Base-by-base conservation (phyloP, 495 filamentous ascomycete species). In the Neurospora hispaniola region DNA sequence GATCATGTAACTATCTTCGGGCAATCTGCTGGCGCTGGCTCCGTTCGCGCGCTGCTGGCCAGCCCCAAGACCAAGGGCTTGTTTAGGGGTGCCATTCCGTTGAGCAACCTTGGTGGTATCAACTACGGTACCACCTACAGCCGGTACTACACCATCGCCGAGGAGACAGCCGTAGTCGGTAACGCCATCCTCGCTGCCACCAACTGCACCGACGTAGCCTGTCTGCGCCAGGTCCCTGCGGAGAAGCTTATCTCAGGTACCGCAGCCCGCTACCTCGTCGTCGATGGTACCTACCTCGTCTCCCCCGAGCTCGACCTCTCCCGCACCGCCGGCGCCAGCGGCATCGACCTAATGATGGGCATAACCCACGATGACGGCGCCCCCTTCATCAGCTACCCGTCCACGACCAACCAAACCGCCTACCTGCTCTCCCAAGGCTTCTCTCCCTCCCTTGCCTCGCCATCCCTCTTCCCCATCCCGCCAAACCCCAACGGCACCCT, bases 1-100 rank as follows among this genome's bases (percentile, higher is more conserved):
- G 79, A 85, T 31, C 84, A 86, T 72, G 86, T 92, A 69, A 91
- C 89, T 77, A 75, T 86, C 80, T 80, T 87, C 69, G 88, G 88
- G 9, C 85, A 88, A 76, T 85, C 82, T 18, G 88, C 88, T 23
- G 88, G 88, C 42, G 86, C 85, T 14, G 86, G 77, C 23, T 85
- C 82, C 39, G 86, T 88, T 0, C 80, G 86, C 27, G 87, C 86
- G 12, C 74, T 89, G 70, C 81, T 88, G 69, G 87, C 85, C 44
- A 85, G 83, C 16, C 86, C 86, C 12, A 84, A 84, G 73, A 81
- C 86, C 1, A 75, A 77, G n/a, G 82, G 82, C 31, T 86, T 87
- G 72, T 88, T 86, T 74, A 76, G 81, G 4, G 79, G 75, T 10
- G 87, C 86, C 5, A 86, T 89, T 69, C 82, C 82, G 43, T 76